Conservation (phyloP, 495 filamentous ascomycete species). For the Lentithecium fluviatile region DNA sequence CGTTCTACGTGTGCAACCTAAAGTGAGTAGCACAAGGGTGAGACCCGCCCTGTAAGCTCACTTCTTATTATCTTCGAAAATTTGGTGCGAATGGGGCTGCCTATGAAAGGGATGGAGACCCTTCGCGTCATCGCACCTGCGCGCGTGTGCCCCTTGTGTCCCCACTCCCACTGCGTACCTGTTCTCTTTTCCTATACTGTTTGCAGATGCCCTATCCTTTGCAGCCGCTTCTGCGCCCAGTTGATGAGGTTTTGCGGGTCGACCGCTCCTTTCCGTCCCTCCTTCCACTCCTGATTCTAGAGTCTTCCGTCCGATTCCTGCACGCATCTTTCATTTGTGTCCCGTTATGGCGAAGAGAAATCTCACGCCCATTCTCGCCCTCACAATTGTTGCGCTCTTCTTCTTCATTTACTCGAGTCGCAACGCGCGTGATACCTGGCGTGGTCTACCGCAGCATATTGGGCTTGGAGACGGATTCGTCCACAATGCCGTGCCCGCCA, state of each 20-base stretch:
- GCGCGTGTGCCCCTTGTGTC: background rate
- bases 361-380: conserved; percentile 27
- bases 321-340: background rate
- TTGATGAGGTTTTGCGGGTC: background rate
- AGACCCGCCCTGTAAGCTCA: background rate
- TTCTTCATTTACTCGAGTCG: conserved; percentile 31
- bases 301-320: background rate
- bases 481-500: conserved; percentile 4
- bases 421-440: conserved; percentile 28
- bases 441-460: conserved; percentile 29
- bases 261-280: too few relatives aligned
- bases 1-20: too few relatives aligned
- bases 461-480: conserved; percentile 29
- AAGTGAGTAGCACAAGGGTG: too few relatives aligned
- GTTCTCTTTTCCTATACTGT: background rate
- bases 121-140: background rate
- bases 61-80: background rate
- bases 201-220: background rate
- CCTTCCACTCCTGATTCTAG: too few relatives aligned
- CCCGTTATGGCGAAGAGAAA: conserved; percentile 19
- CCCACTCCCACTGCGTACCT: background rate
- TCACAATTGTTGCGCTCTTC: conserved; percentile 21
- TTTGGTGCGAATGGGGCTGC: background rate
- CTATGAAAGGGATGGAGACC: background rate
- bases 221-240: background rate